Percentiles rank a stretch among this genome's conserved stretches.
Conservation (phyloP, 257 asterid species). For the Solanum ossicruentum region DNA sequence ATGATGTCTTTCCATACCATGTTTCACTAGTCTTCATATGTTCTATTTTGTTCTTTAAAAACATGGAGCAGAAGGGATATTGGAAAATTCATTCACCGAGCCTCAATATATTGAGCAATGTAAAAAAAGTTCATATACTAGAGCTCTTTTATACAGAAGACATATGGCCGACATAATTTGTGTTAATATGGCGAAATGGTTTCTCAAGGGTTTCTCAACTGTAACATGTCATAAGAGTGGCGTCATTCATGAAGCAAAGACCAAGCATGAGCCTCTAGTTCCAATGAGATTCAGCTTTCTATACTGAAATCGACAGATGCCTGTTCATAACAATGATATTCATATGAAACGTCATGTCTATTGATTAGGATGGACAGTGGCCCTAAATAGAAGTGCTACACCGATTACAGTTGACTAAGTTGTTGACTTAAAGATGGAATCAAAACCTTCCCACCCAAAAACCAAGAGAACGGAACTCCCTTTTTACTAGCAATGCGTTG, state of each 20-base stretch:
- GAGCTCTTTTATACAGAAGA: background rate
- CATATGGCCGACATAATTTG: too few species aligned
- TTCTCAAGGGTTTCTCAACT: background rate
- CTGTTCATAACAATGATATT: background rate
- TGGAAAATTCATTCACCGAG: background rate
- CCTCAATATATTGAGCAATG: background rate
- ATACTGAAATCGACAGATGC: background rate
- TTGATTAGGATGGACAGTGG: background rate
- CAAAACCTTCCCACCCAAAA: background rate
- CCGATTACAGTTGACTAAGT: background rate
- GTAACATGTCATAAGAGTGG: background rate
- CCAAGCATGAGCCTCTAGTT: background rate
- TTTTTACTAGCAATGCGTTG: background rate
- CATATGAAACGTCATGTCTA: background rate
- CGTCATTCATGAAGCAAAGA: background rate
- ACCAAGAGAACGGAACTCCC: background rate
- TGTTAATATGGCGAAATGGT: background rate
- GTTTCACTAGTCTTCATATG: background rate
- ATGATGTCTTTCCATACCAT: background rate
- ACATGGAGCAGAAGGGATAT: background rate
- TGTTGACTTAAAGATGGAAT: background rate
- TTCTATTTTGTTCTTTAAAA: background rate
- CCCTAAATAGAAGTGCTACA: background rate
- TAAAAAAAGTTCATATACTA: background rate
- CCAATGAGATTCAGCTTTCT: background rate